A percentile compares a stretch with the other conserved stretches of the same genome.
Conservation (phyloP, 2,329 filamentous ascomycete species). For the Fusarium solani-melongenae region DNA sequence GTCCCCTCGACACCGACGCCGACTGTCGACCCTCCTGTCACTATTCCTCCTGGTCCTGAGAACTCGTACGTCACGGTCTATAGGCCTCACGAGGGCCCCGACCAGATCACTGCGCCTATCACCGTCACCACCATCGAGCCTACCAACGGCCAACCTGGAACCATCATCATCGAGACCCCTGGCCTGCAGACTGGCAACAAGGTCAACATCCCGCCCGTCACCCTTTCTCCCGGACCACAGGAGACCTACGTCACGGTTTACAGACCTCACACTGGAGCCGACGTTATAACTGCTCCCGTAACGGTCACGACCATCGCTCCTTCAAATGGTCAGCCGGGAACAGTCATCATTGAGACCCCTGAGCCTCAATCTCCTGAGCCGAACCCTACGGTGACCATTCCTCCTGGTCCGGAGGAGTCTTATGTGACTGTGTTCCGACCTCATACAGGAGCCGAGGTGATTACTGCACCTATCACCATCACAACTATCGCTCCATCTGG, state of each 20-base stretch:
- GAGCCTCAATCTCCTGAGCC: background rate
- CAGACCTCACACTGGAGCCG: slow-evolving; percentile 22
- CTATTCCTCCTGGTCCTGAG: slow-evolving; percentile 16
- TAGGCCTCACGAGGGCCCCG: slow-evolving; percentile 19
- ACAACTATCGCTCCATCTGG: slow-evolving; percentile 19
- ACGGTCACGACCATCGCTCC: slow-evolving; percentile 28
- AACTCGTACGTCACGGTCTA: slow-evolving; percentile 29
- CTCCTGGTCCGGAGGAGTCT: slow-evolving; percentile 5
- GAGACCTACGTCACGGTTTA: slow-evolving; percentile 10
- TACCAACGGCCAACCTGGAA: slow-evolving; percentile 15
- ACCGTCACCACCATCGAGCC: slow-evolving; percentile 23
- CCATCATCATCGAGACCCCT: slow-evolving; percentile 27
- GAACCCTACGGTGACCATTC: slow-evolving; percentile 22
- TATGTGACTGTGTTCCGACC: slow-evolving; percentile 29
- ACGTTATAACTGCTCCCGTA: slow-evolving; percentile 14
- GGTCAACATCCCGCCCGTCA: background rate
- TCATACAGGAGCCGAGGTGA: slow-evolving; percentile 15
- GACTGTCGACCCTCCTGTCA: background rate
- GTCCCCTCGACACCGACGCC: background rate
- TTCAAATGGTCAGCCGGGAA: slow-evolving; percentile 13
- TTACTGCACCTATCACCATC: slow-evolving; percentile 17
- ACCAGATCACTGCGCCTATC: slow-evolving; percentile 18
- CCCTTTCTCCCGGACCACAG: background rate
- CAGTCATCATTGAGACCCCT: slow-evolving; percentile 26
- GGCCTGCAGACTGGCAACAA: background rate